phyloP scores from a whole-genome alignment of 768 basidiomycete genomes.

The Tricholoma hemisulphureum region DNA sequence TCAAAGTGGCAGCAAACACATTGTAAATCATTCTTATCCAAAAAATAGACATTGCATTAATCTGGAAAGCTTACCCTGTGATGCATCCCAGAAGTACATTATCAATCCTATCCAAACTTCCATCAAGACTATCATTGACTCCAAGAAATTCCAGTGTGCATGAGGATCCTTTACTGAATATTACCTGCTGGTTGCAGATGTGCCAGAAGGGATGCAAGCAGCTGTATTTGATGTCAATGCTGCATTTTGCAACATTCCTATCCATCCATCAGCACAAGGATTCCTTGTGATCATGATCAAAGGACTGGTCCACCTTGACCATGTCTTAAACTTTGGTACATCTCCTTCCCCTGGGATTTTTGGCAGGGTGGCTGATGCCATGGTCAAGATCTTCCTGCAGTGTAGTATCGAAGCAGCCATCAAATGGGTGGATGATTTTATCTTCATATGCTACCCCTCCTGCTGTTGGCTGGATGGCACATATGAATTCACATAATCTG shows the following conservation, averaged over 20 bases:
- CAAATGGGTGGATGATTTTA: constrained; percentile 39
- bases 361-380: constrained; percentile 30
- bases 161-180: constrained; percentile 8
- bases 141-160: constrained; percentile 1
- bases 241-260: constrained; percentile 1
- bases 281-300: neutral
- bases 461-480: neutral
- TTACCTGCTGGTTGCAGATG: constrained; percentile 4
- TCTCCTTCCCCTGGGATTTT: constrained; percentile 28
- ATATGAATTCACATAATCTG: constrained; percentile 14
- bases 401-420: constrained; percentile 17
- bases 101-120: neutral
- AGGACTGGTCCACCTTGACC: constrained; percentile 7
- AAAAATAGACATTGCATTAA: neutral
- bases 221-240: constrained; percentile 5
- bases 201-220: neutral
- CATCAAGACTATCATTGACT: constrained; percentile 3
- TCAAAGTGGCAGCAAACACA: neutral
- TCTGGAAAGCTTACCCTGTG: neutral
- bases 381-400: constrained; percentile 18
- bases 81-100: neutral
- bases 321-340: constrained; percentile 21
- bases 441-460: constrained; percentile 25
- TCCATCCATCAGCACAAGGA: neutral
- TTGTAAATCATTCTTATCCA: constrained; percentile 1